A percentile compares a stretch with the other conserved stretches of the same genome.
phyloP scores from a whole-genome alignment of 2,329 filamentous ascomycete species.

The Paracamarosporium sp. region DNA sequence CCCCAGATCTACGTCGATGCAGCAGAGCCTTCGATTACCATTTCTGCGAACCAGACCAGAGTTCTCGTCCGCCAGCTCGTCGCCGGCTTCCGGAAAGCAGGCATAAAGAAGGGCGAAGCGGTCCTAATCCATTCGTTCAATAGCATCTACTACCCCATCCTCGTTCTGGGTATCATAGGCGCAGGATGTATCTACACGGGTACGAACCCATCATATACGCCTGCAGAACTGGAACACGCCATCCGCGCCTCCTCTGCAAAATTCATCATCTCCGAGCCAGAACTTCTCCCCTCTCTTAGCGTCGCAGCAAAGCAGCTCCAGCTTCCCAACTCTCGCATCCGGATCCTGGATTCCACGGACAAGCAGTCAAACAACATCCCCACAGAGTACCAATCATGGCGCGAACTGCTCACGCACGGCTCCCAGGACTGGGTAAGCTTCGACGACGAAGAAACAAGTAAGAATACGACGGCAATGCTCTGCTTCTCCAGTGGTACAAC shows the following conservation, averaged over 20 bases:
- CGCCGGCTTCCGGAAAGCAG: slow-evolving; percentile 57
- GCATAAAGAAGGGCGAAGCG: slow-evolving; percentile 56
- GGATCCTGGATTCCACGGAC: slow-evolving; percentile 20
- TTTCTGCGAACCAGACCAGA: slow-evolving; percentile 55
- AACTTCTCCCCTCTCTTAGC: slow-evolving; percentile 31
- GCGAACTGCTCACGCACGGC: slow-evolving; percentile 18
- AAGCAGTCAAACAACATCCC: slow-evolving; percentile 27
- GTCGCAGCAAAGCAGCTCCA: slow-evolving; percentile 5
- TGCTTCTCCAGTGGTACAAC: slow-evolving; percentile 34
- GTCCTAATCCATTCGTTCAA: slow-evolving; percentile 64
- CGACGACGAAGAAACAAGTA: background rate
- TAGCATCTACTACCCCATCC: slow-evolving; percentile 47
- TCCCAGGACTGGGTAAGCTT: slow-evolving; percentile 20
- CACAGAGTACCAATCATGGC: slow-evolving; percentile 32
- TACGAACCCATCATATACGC: slow-evolving; percentile 47
- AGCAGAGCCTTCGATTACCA: slow-evolving; percentile 51
- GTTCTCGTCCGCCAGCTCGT: slow-evolving; percentile 56
- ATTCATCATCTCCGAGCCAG: slow-evolving; percentile 41
- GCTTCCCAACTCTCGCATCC: slow-evolving; percentile 19
- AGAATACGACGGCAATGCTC: slow-evolving; percentile 21
- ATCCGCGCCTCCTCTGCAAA: slow-evolving; percentile 44
- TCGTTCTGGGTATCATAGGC: slow-evolving; percentile 35
- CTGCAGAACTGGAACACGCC: slow-evolving; percentile 44
- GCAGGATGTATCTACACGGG: slow-evolving; percentile 48
- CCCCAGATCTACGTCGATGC: slow-evolving; percentile 59